phyloP scores from a whole-genome alignment of 2,329 filamentous ascomycete species.

The Aspergillus oerlinghausenensis region DNA sequence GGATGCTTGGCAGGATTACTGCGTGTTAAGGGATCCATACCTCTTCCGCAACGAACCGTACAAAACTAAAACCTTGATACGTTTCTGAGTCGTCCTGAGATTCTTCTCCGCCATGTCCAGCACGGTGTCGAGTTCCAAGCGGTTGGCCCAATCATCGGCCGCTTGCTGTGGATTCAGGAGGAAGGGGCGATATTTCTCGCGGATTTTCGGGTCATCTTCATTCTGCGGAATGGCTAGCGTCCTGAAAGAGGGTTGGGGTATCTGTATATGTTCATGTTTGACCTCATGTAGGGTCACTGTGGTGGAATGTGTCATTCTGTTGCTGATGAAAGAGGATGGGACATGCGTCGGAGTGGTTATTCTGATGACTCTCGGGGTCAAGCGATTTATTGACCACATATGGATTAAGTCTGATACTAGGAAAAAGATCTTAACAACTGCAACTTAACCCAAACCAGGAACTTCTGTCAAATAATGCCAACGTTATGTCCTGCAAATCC shows the following conservation, averaged over 20 bases:
- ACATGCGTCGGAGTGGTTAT: neutral
- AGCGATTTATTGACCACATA: neutral
- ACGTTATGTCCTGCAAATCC: neutral
- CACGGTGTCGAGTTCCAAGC: slow-evolving; percentile 52
- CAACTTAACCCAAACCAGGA: neutral
- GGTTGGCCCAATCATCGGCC: slow-evolving; percentile 51
- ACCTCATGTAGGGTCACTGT: neutral
- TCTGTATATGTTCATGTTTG: neutral
- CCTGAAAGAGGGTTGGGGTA: neutral
- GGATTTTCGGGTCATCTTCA: slow-evolving; percentile 46
- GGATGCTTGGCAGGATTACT: neutral
- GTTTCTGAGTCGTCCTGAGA: slow-evolving; percentile 33
- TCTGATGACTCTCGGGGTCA: neutral
- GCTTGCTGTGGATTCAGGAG: slow-evolving; percentile 34
- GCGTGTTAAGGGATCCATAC: neutral
- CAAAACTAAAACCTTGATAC: slow-evolving; percentile 56
- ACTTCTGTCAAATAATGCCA: neutral
- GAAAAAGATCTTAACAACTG: neutral
- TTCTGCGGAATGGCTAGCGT: slow-evolving; percentile 43
- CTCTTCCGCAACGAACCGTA: slow-evolving; percentile 40
- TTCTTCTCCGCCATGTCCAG: slow-evolving; percentile 50
- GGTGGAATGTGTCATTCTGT: neutral
- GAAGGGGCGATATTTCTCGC: slow-evolving; percentile 54
- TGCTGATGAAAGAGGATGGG: neutral
- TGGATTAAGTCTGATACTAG: neutral